These are phyloP conservation scores for Phytophthora sojae DNA, from an alignment of 352 stramenopile species.

Conservation along the genomic window DNA sequence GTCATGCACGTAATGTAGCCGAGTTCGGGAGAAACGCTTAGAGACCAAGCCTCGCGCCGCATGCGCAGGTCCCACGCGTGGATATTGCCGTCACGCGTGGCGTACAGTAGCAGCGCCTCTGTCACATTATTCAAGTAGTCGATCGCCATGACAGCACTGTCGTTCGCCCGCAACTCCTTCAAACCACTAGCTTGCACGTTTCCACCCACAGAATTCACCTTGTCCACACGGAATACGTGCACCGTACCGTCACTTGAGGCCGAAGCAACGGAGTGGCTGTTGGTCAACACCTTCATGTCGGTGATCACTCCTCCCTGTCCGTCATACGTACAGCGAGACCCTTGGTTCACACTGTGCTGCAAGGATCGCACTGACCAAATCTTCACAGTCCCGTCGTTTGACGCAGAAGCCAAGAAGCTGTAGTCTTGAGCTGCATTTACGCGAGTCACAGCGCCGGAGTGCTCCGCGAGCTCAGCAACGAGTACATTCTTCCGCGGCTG, in stretches of 20 bases:
- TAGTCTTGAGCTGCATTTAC: slow-evolving; percentile 95
- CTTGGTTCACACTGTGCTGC: slow-evolving; percentile 94
- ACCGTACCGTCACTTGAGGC: slow-evolving; percentile 91
- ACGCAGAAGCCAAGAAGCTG: slow-evolving; percentile 96
- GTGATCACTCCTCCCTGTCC: slow-evolving; percentile 91
- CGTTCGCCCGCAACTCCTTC: slow-evolving; percentile 80
- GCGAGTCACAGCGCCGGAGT: slow-evolving; percentile 93
- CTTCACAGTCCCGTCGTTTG: slow-evolving; percentile 95
- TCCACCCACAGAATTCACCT: slow-evolving; percentile 70
- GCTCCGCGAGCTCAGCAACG: slow-evolving; percentile 90
- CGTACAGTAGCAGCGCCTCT: slow-evolving; percentile 94
- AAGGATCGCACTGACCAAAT: slow-evolving; percentile 95
- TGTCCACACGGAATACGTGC: slow-evolving; percentile 97
- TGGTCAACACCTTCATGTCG: slow-evolving; percentile 96
- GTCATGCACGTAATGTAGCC: slow-evolving; percentile 97
- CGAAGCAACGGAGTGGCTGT: slow-evolving; percentile 95
- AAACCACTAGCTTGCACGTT: slow-evolving; percentile 78
- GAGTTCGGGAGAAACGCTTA: slow-evolving; percentile 94
- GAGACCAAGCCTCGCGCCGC: slow-evolving; percentile 91
- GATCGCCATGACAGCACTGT: slow-evolving; percentile 94
- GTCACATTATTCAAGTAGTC: slow-evolving; percentile 97
- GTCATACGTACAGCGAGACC: slow-evolving; percentile 94
- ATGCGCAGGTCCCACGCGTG: slow-evolving; percentile 94
- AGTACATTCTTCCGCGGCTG: slow-evolving; percentile 85
- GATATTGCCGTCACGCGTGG: slow-evolving; percentile 91